These are phyloP conservation scores for Mycena galericulata DNA, from an alignment of 768 basidiomycete species.

Conservation along the genomic window DNA sequence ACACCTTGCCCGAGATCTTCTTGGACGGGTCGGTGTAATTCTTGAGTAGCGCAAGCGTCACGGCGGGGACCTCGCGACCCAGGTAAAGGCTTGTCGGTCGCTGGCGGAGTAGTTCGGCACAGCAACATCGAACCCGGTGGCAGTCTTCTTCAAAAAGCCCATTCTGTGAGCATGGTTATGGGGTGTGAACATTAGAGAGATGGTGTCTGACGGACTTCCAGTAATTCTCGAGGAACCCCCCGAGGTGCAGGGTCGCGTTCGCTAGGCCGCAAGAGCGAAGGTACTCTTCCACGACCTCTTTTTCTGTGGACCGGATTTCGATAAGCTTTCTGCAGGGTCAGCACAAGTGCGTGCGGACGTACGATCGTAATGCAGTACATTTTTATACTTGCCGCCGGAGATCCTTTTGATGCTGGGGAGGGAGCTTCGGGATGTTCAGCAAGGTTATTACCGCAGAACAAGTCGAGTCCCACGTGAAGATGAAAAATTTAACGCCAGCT, in stretches of 20 bases:
- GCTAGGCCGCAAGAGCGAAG: background rate
- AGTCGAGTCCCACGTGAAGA: slow-evolving; percentile 9
- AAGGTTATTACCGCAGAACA: background rate
- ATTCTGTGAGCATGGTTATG: no score
- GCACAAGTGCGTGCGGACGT: background rate
- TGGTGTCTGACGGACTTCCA: background rate
- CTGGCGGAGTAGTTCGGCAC: background rate
- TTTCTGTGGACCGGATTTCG: slow-evolving; percentile 4
- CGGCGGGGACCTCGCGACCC: slow-evolving; percentile 19
- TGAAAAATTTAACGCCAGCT: slow-evolving; percentile 38
- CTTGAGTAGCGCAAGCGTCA: slow-evolving; percentile 8
- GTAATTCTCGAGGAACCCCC: slow-evolving; percentile 15
- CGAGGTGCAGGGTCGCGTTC: slow-evolving; percentile 12
- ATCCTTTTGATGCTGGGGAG: slow-evolving; percentile 1
- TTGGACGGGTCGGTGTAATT: slow-evolving; percentile 12
- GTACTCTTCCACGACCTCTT: slow-evolving; percentile 4
- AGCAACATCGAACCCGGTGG: background rate
- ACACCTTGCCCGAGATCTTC: background rate
- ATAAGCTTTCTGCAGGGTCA: background rate
- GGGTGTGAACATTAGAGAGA: background rate
- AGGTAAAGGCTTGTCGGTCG: background rate
- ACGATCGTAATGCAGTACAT: slow-evolving; percentile 5
- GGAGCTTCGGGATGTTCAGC: background rate
- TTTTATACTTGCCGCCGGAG: slow-evolving; percentile 13
- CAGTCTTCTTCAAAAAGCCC: background rate